Evolutionary conservation across 345 rosid genomes (phyloP), one percentile per base, ranked within the genome.

Genomic region (Lepidium sativum): DNA sequence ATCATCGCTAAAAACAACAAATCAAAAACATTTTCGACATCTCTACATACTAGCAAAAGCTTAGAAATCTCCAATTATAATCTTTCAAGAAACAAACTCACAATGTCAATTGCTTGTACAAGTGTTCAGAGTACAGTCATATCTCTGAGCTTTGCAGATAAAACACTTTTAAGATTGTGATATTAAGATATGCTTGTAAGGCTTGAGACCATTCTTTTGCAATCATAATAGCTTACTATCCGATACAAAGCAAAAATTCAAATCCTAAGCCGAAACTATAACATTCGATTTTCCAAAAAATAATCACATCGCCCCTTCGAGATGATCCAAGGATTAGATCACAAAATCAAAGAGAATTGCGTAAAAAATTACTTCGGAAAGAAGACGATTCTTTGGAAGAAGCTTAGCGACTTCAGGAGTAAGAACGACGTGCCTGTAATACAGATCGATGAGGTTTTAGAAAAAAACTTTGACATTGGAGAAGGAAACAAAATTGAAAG

Each of bases 321-420:
- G n/a, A n/a, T n/a, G n/a, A n/a, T n/a, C n/a, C n/a, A n/a, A n/a
- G n/a, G n/a, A n/a, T n/a, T n/a, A n/a, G n/a, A n/a, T n/a, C n/a
- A n/a, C n/a, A n/a, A n/a, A n/a, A n/a, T n/a, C n/a, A n/a, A n/a
- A n/a, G n/a, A n/a, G n/a, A n/a, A n/a, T n/a, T n/a, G 50, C 5
- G 31, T 40, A 16, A 38, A 12, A 31, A 74, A 79, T 68, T 75
- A 91, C 98, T 69, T 91, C 98, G 32, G 98, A 81, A 12, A 91
- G 89, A 54, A 91, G 92, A 48, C 95, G 90, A 73, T 86, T 92
- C 83, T 86, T 92, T 1, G 96, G 95, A 5, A 88, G 87, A 62
- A 86, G 82, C 68, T 88, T 91, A 35, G 98, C 85, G 35, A 83
- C 89, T 25, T 92, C 96, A 21, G 95, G 86, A 60, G 96, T 82